Evolutionary conservation across 2,329 filamentous ascomycete species (phyloP).

Genomic region (Trichoderma pleuroti): DNA sequence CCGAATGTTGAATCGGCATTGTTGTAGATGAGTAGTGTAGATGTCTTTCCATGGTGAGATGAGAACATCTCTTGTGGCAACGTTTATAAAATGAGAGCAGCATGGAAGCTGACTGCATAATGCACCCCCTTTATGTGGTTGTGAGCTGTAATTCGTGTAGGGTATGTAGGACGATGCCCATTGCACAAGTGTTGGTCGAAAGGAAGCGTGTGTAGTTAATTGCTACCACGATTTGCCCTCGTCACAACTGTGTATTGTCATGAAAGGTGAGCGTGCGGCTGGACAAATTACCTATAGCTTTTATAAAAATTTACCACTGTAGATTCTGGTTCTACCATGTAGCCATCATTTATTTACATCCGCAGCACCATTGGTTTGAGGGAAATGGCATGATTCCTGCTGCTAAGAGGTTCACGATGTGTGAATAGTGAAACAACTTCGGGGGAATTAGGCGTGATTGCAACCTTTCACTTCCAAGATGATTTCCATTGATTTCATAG

Average conservation of each 20-base stretch:
- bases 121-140: neutral
- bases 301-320: neutral
- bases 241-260: neutral
- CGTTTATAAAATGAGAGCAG: neutral
- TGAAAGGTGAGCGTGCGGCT: neutral
- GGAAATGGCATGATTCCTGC: neutral
- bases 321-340: neutral
- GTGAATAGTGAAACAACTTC: neutral
- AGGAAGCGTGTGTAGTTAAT: neutral
- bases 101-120: neutral
- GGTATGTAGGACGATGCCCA: neutral
- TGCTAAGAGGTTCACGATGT: neutral
- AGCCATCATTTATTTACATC: rapidly evolving
- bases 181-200: neutral
- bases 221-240: neutral
- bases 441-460: neutral
- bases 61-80: neutral
- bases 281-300: neutral
- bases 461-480: no score
- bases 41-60: neutral
- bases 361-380: neutral
- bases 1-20: conserved; percentile 34
- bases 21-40: neutral
- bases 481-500: neutral
- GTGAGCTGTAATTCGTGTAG: neutral